These are phyloP conservation scores for Cardiospermum halicacabum DNA, from an alignment of 345 rosid genomes.

Conservation along the genomic window DNA sequence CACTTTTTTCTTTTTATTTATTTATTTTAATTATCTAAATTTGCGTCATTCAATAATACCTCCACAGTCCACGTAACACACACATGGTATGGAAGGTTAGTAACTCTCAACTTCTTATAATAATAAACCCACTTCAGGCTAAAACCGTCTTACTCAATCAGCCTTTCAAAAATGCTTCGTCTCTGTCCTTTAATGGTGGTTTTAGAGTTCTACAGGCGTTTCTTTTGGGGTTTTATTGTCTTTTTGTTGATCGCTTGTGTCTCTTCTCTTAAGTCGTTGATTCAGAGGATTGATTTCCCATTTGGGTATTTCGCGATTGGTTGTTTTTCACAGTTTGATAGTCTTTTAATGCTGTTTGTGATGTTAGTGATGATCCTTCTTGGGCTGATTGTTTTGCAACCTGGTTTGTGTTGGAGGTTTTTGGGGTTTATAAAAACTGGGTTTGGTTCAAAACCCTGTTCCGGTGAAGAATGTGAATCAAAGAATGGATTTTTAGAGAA, in stretches of 20 bases:
- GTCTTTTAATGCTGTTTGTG: slow-evolving; percentile 29
- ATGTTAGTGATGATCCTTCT: slow-evolving; percentile 33
- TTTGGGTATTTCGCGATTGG: slow-evolving; percentile 40
- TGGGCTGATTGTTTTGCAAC: slow-evolving; percentile 33
- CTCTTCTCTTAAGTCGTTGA: slow-evolving; percentile 33
- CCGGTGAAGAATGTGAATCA: slow-evolving; percentile 16
- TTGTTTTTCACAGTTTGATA: slow-evolving; percentile 30
- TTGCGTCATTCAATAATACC: not conserved
- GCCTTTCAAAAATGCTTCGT: too few relatives aligned
- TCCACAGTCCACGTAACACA: too few relatives aligned
- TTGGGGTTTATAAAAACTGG: slow-evolving; percentile 11
- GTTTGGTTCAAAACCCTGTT: slow-evolving; percentile 16
- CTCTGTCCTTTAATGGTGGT: slow-evolving; percentile 24
- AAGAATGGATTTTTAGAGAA: slow-evolving; percentile 19
- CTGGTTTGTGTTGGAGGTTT: slow-evolving; percentile 20
- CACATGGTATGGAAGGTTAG: slow-evolving; percentile 7
- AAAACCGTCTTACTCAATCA: too few relatives aligned
- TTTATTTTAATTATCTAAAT: not conserved
- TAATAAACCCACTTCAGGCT: too few relatives aligned
- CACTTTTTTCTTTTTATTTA: not conserved
- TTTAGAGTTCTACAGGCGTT: slow-evolving; percentile 26
- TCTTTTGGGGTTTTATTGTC: slow-evolving; percentile 13
- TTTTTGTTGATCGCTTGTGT: slow-evolving; percentile 33
- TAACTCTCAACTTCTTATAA: too few relatives aligned
- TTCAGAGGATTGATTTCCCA: slow-evolving; percentile 28